These are phyloP conservation scores for Pseudogymnoascus sp. DNA, from an alignment of 2,329 filamentous ascomycete genomes.

Conservation along the genomic window DNA sequence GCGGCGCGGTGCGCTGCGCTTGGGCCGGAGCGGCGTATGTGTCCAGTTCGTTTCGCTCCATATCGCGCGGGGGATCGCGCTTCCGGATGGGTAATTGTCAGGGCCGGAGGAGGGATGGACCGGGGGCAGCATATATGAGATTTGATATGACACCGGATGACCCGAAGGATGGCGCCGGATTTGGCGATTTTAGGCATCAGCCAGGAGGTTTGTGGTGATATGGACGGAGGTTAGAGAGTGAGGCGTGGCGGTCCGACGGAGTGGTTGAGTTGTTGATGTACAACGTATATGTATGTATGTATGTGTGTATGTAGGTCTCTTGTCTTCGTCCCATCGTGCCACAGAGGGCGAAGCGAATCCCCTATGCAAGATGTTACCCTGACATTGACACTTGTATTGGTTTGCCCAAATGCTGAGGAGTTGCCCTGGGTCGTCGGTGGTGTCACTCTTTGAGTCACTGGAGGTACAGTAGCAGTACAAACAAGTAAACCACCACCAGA, in stretches of 20 bases:
- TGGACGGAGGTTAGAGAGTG: neutral
- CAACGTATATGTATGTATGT: neutral
- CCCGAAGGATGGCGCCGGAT: neutral
- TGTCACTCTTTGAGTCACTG: neutral
- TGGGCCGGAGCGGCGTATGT: neutral
- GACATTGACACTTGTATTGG: neutral
- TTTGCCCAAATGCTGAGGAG: neutral
- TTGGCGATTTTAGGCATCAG: neutral
- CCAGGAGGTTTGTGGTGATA: neutral
- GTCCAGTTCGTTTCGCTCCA: neutral
- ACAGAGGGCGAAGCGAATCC: neutral
- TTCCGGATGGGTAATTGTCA: neutral
- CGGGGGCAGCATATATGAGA: neutral
- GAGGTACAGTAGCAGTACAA: neutral
- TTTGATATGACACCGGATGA: neutral
- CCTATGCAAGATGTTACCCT: neutral
- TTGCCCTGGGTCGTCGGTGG: neutral
- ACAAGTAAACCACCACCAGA: neutral
- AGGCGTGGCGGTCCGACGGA: neutral
- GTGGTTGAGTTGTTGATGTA: neutral
- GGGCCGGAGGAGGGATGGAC: neutral
- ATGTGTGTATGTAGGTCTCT: neutral
- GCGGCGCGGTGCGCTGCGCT: neutral
- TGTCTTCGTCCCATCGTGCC: neutral
- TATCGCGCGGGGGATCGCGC: neutral